A percentile compares a stretch with the other conserved stretches of the same genome.
phyloP scores from a whole-genome alignment of 2,329 filamentous ascomycete species.

The Botrytis medusae region DNA sequence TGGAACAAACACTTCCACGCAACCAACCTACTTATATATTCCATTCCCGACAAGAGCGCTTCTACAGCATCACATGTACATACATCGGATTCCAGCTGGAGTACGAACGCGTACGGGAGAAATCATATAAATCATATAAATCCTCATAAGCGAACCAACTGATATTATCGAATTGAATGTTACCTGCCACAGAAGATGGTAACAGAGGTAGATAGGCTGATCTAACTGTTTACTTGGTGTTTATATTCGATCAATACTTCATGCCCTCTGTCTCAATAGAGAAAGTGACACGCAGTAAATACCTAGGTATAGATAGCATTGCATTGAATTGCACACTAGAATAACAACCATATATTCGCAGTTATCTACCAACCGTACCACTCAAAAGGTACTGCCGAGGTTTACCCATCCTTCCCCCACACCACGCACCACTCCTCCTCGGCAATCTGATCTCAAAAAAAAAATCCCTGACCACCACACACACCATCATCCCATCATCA shows the following conservation, averaged over 20 bases:
- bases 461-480: not conserved
- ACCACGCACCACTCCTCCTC: not conserved
- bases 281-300: no score
- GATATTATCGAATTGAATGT: not conserved
- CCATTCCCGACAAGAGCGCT: not conserved
- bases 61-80: not conserved
- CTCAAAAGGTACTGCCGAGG: no score
- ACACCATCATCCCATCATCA: not conserved
- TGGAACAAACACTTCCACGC: not conserved
- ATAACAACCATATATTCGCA: not conserved
- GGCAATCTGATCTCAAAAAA: not conserved
- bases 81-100: not conserved
- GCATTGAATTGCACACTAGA: not conserved
- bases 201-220: not conserved
- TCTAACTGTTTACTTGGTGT: not conserved
- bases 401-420: no score
- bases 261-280: no score
- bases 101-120: no score
- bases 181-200: not conserved
- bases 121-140: not conserved
- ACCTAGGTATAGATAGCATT: no score
- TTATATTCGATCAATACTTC: no score
- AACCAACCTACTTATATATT: not conserved
- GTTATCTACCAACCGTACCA: no score
- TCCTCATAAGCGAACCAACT: rapidly evolving